Evolutionary conservation across 2,329 filamentous ascomycete genomes (phyloP).

Genomic region (Aspergillus caelatus): DNA sequence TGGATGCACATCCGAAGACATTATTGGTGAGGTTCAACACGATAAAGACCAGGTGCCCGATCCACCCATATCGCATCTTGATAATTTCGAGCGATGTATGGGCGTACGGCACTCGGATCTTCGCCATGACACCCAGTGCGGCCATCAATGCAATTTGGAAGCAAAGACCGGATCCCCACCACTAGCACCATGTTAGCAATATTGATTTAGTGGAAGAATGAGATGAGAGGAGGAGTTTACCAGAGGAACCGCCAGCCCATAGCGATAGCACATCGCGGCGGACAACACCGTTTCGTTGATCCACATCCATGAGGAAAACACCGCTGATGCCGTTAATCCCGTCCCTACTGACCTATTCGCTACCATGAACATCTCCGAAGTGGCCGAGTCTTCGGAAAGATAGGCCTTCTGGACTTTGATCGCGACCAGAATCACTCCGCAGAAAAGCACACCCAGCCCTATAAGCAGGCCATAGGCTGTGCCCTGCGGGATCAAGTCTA

Average conservation of each 20-base stretch:
- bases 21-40: conserved; percentile 48
- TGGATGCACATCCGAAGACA: conserved; percentile 49
- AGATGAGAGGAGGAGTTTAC: conserved; percentile 19
- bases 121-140: conserved; percentile 52
- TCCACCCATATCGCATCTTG: conserved; percentile 50
- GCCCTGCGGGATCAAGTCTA: conserved; percentile 30
- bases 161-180: conserved; percentile 44
- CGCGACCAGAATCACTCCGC: conserved; percentile 50
- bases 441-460: conserved; percentile 53
- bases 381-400: conserved; percentile 36
- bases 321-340: conserved; percentile 41
- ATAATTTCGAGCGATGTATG: conserved; percentile 57
- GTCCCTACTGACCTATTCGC: conserved; percentile 42
- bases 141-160: conserved; percentile 57
- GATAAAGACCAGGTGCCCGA: conserved; percentile 46
- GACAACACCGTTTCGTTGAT: conserved; percentile 42
- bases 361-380: conserved; percentile 49
- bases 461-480: conserved; percentile 52
- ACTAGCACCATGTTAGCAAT: conserved; percentile 21
- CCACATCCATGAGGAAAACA: conserved; percentile 46
- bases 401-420: conserved; percentile 48
- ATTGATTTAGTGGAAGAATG: rapidly evolving
- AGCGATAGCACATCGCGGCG: conserved; percentile 37
- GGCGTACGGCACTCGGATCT: conserved; percentile 54
- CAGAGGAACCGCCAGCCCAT: conserved; percentile 39